phyloP scores from a whole-genome alignment of 768 basidiomycete genomes.

The Astraeus odoratus region DNA sequence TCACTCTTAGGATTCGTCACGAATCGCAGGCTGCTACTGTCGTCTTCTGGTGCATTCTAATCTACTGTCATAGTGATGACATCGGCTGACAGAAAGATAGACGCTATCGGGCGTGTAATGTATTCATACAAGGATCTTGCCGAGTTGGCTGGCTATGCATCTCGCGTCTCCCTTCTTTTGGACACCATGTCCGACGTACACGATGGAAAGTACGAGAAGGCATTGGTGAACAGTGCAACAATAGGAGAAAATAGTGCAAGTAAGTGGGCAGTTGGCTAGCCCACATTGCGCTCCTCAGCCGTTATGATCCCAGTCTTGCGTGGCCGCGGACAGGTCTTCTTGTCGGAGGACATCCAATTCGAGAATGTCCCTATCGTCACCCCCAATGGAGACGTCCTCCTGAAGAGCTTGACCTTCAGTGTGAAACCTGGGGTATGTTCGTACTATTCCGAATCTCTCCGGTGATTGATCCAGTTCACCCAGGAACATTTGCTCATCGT shows the following conservation, averaged over 20 bases:
- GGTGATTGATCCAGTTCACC: not conserved
- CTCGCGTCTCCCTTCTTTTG: constrained; percentile 80
- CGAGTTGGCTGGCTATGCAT: constrained; percentile 93
- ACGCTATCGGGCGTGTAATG: constrained; percentile 94
- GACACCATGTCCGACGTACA: constrained; percentile 88
- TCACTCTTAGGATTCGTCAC: constrained; percentile 77
- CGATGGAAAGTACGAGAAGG: constrained; percentile 82
- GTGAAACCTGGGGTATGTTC: constrained; percentile 72
- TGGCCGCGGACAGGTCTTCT: constrained; percentile 71
- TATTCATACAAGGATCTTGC: constrained; percentile 96
- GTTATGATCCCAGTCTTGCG: constrained; percentile 50
- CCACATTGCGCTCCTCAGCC: constrained; percentile 1
- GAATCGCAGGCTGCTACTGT: constrained; percentile 83
- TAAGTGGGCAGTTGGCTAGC: constrained; percentile 29
- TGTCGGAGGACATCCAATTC: constrained; percentile 87
- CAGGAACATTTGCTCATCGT: constrained; percentile 91
- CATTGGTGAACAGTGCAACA: constrained; percentile 66
- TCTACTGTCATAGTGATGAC: constrained; percentile 3
- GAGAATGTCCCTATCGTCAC: constrained; percentile 93
- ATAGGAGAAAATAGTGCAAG: constrained; percentile 71
- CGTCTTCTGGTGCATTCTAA: constrained; percentile 58
- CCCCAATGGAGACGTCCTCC: constrained; percentile 89
- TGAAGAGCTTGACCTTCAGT: constrained; percentile 79
- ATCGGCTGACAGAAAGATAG: too few species aligned
- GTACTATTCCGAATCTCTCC: constrained; percentile 1